Conservation (phyloP, 371 early-diverging fungal genomes). For the Thermomucor indicae-seudaticae region DNA sequence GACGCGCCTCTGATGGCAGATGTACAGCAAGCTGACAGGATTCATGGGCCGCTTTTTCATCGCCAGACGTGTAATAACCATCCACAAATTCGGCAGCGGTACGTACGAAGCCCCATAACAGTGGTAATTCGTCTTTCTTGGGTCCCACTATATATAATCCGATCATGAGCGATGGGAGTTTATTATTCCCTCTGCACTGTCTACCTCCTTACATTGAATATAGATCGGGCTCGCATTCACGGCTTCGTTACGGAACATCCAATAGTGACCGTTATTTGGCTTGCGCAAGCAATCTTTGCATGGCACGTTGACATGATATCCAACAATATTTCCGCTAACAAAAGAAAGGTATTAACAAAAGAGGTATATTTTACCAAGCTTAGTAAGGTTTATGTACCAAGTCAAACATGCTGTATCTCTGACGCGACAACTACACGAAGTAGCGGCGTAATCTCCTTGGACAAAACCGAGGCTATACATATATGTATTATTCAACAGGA, state of each 20-base stretch:
- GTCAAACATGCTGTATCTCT: conserved; percentile 33
- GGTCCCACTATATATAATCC: conserved; percentile 9
- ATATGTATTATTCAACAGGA: neutral
- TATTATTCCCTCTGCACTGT: no score
- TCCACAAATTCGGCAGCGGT: conserved; percentile 27
- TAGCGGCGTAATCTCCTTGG: conserved; percentile 36
- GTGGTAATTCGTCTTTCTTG: conserved; percentile 19
- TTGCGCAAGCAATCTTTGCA: conserved; percentile 34
- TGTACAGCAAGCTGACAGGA: conserved; percentile 33
- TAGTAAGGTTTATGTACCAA: conserved; percentile 22
- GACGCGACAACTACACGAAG: conserved; percentile 34
- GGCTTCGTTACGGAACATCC: conserved; percentile 39
- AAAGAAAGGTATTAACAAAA: neutral
- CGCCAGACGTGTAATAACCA: conserved; percentile 16
- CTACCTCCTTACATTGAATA: conserved; percentile 19
- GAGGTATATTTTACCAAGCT: neutral
- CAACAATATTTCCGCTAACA: conserved; percentile 36
- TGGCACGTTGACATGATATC: conserved; percentile 42
- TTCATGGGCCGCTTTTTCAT: conserved; percentile 20
- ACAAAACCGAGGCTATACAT: conserved; percentile 25
- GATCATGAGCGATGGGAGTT: neutral
- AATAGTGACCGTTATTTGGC: conserved; percentile 37
- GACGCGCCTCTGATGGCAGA: conserved; percentile 14
- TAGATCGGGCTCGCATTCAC: conserved; percentile 20
- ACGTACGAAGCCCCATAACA: conserved; percentile 38